phyloP scores from a whole-genome alignment of 495 filamentous ascomycete species.

The Rusavskia elegans region DNA sequence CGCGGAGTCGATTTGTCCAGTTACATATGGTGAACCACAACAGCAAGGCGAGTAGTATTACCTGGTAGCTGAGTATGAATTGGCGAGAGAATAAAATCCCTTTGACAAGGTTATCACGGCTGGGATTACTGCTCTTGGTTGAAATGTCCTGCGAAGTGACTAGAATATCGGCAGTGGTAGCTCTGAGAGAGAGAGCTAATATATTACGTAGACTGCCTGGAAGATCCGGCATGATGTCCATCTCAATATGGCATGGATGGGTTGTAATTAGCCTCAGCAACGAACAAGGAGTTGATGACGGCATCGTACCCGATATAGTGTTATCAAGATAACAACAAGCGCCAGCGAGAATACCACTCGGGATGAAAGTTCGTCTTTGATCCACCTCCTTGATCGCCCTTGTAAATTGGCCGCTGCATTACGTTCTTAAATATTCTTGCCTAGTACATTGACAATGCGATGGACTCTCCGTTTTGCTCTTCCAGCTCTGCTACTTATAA shows the following conservation, averaged over 20 bases:
- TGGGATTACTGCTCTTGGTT: not conserved
- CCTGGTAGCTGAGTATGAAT: not conserved
- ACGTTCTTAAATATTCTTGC: not conserved
- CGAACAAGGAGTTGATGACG: not conserved
- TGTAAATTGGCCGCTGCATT: not conserved
- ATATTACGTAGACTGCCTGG: no score
- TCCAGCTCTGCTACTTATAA: constrained; percentile 17
- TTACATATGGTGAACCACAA: not conserved
- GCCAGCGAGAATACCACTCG: not conserved
- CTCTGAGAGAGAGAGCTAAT: no score
- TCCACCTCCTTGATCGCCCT: not conserved
- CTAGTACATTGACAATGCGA: constrained; percentile 21
- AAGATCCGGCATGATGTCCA: not conserved
- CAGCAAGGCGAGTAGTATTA: not conserved
- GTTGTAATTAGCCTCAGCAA: not conserved
- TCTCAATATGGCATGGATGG: no score
- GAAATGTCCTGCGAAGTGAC: not conserved
- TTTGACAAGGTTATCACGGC: not conserved
- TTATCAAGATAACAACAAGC: not conserved
- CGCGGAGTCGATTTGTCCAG: not conserved
- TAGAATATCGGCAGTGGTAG: not conserved
- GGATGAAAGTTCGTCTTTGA: not conserved
- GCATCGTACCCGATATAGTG: not conserved
- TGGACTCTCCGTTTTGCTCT: constrained; percentile 21
- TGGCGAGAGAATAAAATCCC: not conserved